A percentile compares a stretch with the other conserved stretches of the same genome.
phyloP scores from a whole-genome alignment of 164 flowering plant species.

The Piper betle region DNA sequence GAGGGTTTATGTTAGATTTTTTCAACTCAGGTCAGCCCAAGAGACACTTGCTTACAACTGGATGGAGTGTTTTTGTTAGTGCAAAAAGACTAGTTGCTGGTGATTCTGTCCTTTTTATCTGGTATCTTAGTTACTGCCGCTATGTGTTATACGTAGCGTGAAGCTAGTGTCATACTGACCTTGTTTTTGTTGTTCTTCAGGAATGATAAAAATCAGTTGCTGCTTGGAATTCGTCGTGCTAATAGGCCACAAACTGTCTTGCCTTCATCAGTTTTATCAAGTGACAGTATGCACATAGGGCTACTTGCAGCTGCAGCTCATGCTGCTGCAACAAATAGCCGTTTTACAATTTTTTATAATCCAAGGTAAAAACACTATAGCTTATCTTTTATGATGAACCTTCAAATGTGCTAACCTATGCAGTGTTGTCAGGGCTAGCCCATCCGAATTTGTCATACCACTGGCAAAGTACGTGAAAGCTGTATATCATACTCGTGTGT shows the following conservation, averaged over 20 bases:
- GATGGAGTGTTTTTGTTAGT: conserved; percentile 91
- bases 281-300: conserved; percentile 95
- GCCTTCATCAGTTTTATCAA: conserved; percentile 92
- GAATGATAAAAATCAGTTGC: conserved; percentile 88
- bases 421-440: conserved; percentile 58
- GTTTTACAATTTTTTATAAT: conserved; percentile 80
- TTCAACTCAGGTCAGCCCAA: conserved; percentile 73
- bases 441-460: conserved; percentile 83
- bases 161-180: too few species aligned
- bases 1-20: background rate
- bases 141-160: too few species aligned
- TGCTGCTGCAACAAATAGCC: conserved; percentile 90
- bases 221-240: conserved; percentile 82
- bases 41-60: conserved; percentile 84
- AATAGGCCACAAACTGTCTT: conserved; percentile 79
- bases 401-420: background rate
- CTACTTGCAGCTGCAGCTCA: conserved; percentile 98
- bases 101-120: conserved; percentile 82
- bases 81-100: conserved; percentile 89
- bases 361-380: conserved; percentile 42
- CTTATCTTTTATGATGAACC: background rate
- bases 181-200: conserved; percentile 16
- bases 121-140: conserved; percentile 23
- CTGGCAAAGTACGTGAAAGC: conserved; percentile 75
- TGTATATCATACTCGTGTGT: conserved; percentile 82